Evolutionary conservation across 23 red algal genomes (phyloP).

Genomic region (Gracilaria domingensis): DNA sequence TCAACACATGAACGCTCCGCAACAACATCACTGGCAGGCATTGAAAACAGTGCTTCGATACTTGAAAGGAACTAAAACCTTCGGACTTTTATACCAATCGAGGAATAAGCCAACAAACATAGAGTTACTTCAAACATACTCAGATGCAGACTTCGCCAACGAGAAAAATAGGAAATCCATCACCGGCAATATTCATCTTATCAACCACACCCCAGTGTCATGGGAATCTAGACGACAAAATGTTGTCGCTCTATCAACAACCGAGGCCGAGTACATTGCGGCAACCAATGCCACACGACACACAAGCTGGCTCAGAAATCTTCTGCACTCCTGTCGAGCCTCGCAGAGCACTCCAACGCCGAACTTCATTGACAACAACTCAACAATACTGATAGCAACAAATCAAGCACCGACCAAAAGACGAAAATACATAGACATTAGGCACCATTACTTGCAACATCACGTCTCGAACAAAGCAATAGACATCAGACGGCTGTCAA

Average conservation of each 20-base stretch:
- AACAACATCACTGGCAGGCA: not conserved
- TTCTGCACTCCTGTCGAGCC: not conserved
- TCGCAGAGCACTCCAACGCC: no score
- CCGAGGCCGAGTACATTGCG: slow-evolving; percentile 3
- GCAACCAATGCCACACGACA: slow-evolving; percentile 2
- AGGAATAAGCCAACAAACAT: no score
- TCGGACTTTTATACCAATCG: slow-evolving; percentile 7
- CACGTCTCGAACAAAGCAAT: not conserved
- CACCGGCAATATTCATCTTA: no score
- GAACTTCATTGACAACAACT: not conserved
- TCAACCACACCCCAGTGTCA: no score
- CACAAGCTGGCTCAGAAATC: not conserved
- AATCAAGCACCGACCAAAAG: slow-evolving; percentile 12
- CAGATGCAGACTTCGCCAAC: no score
- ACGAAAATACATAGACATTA: slow-evolving; percentile 3
- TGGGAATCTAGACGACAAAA: no score
- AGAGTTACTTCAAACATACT: no score
- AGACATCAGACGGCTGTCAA: not conserved
- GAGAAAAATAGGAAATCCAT: no score
- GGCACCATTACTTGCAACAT: slow-evolving; percentile 11
- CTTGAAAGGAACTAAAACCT: not conserved
- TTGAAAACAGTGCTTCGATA: slow-evolving; percentile 22
- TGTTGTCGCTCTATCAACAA: not conserved
- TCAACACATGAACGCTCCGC: not conserved
- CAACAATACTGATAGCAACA: not conserved